Conservation (phyloP, 805 yeast species). For the Saturnispora gosingensis region DNA sequence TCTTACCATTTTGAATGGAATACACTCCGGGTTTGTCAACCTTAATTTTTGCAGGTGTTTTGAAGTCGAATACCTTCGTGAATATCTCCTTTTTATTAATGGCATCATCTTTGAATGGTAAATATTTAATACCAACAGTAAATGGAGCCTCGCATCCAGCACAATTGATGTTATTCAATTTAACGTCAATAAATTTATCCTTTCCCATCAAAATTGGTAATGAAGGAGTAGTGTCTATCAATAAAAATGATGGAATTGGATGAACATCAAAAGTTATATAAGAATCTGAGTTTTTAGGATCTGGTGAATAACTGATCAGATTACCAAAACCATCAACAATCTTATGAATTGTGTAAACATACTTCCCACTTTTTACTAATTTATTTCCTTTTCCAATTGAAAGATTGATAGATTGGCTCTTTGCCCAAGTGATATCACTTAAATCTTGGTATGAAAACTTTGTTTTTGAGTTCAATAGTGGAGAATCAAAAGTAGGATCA, state of each 20-base stretch:
- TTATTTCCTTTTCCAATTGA: constrained; percentile 21
- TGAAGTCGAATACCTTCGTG: constrained; percentile 21
- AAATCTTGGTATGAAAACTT: constrained; percentile 23
- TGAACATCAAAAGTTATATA: constrained; percentile 42
- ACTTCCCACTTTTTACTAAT: constrained; percentile 36
- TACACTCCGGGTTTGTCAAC: constrained; percentile 62
- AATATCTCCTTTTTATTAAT: constrained; percentile 11
- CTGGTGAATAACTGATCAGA: constrained; percentile 33
- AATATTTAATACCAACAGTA: constrained; percentile 28
- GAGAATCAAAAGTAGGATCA: constrained; percentile 35
- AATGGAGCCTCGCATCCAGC: constrained; percentile 39
- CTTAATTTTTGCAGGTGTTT: constrained; percentile 21
- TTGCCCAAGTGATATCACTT: constrained; percentile 31
- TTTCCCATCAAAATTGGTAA: constrained; percentile 25
- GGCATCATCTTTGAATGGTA: constrained; percentile 20
- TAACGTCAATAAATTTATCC: constrained; percentile 26
- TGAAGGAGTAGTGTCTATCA: constrained; percentile 30
- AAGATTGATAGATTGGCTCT: constrained; percentile 19
- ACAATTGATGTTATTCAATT: constrained; percentile 17
- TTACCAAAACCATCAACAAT: constrained; percentile 65
- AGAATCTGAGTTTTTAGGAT: constrained; percentile 29
- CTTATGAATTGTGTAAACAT: constrained; percentile 46
- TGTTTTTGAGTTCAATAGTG: constrained; percentile 30
- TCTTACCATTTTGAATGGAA: constrained; percentile 41
- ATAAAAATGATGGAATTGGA: constrained; percentile 42